Evolutionary conservation across 2,329 filamentous ascomycete species (phyloP).

Genomic region (Elsinoe batatas): DNA sequence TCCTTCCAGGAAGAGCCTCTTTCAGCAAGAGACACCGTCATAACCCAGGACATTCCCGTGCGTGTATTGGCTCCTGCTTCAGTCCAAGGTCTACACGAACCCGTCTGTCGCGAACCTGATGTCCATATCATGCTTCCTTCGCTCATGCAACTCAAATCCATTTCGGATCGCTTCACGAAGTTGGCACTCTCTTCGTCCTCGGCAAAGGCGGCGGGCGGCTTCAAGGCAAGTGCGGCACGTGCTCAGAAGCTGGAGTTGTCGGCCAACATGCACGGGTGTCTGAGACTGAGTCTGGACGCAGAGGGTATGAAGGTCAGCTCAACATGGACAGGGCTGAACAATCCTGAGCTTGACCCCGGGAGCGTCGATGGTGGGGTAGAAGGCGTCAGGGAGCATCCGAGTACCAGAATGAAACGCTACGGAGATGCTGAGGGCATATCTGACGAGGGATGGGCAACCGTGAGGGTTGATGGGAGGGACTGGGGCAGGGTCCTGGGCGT

Average conservation of each 20-base stretch:
- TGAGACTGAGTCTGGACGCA: slow-evolving; percentile 69
- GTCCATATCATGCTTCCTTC: slow-evolving; percentile 87
- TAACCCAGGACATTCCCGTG: slow-evolving; percentile 94
- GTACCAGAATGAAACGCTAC: slow-evolving; percentile 60
- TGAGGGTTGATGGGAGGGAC: slow-evolving; percentile 84
- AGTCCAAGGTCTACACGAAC: slow-evolving; percentile 91
- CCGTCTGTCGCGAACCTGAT: slow-evolving; percentile 79
- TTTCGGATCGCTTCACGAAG: slow-evolving; percentile 91
- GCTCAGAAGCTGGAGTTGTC: slow-evolving; percentile 68
- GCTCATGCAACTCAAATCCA: slow-evolving; percentile 78
- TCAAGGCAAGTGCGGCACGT: slow-evolving; percentile 20
- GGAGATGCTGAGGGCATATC: slow-evolving; percentile 51
- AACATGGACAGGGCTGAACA: slow-evolving; percentile 74
- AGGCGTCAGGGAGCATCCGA: slow-evolving; percentile 67
- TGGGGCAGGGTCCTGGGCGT: slow-evolving; percentile 94
- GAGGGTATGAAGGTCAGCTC: slow-evolving; percentile 79
- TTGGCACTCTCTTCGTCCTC: slow-evolving; percentile 45
- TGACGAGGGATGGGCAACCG: slow-evolving; percentile 76
- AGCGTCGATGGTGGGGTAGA: slow-evolving; percentile 58
- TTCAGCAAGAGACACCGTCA: slow-evolving; percentile 67
- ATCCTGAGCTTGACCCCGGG: slow-evolving; percentile 74
- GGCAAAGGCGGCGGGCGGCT: slow-evolving; percentile 29
- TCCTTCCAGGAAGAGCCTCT: slow-evolving; percentile 20
- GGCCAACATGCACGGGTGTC: slow-evolving; percentile 87
- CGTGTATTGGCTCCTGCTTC: slow-evolving; percentile 73